phyloP scores from a whole-genome alignment of 305 asterid species.

The Solanum hybrid region DNA sequence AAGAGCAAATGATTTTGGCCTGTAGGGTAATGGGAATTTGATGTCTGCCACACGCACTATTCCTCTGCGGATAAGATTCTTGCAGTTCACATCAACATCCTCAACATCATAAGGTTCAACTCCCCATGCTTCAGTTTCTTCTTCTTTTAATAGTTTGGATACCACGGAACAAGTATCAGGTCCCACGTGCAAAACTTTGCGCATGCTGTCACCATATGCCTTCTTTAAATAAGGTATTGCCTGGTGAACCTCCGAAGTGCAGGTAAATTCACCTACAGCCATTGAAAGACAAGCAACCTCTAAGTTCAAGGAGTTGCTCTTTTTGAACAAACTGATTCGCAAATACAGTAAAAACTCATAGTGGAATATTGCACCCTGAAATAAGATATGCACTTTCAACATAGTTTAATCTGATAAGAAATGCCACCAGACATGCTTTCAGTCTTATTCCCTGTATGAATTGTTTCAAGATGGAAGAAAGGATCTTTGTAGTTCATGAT shows the following conservation, averaged over 20 bases:
- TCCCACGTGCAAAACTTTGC: slow-evolving; percentile 36
- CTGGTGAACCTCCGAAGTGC: slow-evolving; percentile 29
- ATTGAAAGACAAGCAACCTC: neutral
- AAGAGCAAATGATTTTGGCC: slow-evolving; percentile 35
- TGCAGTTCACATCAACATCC: slow-evolving; percentile 31
- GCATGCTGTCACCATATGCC: slow-evolving; percentile 32
- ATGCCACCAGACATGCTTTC: neutral
- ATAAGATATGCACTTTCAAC: neutral
- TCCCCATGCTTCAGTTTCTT: slow-evolving; percentile 43
- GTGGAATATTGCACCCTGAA: neutral
- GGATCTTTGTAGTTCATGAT: neutral
- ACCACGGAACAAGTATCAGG: slow-evolving; percentile 43
- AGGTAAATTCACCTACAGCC: slow-evolving; percentile 29
- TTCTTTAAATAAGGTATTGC: slow-evolving; percentile 28
- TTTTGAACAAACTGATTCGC: neutral
- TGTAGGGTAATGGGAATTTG: slow-evolving; percentile 40
- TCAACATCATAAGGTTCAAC: slow-evolving; percentile 42
- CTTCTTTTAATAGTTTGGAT: slow-evolving; percentile 28
- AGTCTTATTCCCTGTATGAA: neutral
- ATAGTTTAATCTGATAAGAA: neutral
- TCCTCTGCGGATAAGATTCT: slow-evolving; percentile 30
- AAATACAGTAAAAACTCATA: neutral
- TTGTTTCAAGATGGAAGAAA: neutral
- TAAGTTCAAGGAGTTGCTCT: neutral
- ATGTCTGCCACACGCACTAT: slow-evolving; percentile 36